Evolutionary conservation across 164 flowering plant genomes (phyloP), one percentile per base, ranked within the genome.

Genomic region (Annona squamosa): DNA sequence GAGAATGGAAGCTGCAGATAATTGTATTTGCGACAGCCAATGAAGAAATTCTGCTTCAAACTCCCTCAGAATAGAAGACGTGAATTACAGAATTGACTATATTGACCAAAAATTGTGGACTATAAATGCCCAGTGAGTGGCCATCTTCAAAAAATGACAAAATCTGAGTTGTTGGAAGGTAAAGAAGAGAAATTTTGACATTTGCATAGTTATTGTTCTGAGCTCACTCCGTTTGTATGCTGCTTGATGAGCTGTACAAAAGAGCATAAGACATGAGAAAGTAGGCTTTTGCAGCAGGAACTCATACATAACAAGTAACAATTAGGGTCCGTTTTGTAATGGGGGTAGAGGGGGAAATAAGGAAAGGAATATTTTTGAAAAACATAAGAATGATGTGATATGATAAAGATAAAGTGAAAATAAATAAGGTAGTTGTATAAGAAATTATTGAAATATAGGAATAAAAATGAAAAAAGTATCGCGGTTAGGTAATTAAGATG

Each of bases 161-260:
- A 70, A 65, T 19, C 62, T 64, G 47, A 47, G 46, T 71, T 70
- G 48, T 47, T 61, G 37, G 16, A 69, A 70, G 67, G 56, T 17
- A 64, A 43, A 26, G 56, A 74, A 71, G 70, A 52, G 44, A 26
- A 72, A 76, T 46, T 12, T 59, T 48, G 70, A 52, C 65, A 52
- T 13, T 12, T 46, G 46, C 44, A 26, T 72, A 74, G 69, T 83
- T 85, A 75, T 69, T 69, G 65, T 68, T 81, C 75, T 52, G 81
- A 79, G 80, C 72, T 62, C 43, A 70, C 73, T 70, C 79, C 73
- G 73, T 73, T 84, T 73, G 81, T 85, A 62, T 66, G 84, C 80
- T 73, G 84, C 80, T 73, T 89, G 75, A 87, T 85, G 59, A 85
- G 63, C 92, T 89, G 85, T 52, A 73, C 72, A 76, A 81, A 73